These are phyloP conservation scores for Mariannaea sp. DNA, from an alignment of 2,329 filamentous ascomycete species.

Conservation along the genomic window DNA sequence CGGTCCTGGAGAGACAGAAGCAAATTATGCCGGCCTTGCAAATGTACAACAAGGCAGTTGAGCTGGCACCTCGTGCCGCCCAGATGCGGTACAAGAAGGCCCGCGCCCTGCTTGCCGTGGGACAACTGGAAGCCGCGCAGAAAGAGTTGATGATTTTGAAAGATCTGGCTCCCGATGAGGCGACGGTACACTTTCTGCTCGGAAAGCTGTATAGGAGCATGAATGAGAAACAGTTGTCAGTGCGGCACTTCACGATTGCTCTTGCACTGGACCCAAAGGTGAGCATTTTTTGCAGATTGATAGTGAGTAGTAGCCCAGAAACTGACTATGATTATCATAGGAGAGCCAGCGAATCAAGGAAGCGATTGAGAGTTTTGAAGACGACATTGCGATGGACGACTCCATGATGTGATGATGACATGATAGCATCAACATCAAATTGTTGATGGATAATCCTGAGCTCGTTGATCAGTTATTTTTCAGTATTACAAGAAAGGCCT, in stretches of 20 bases:
- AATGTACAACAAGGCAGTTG: constrained; percentile 81
- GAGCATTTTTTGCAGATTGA: constrained; percentile 40
- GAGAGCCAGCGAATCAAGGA: constrained; percentile 94
- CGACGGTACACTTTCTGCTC: constrained; percentile 93
- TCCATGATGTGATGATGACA: constrained; percentile 57
- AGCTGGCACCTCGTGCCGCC: constrained; percentile 78
- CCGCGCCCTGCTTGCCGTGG: constrained; percentile 78
- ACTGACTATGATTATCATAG: constrained; percentile 51
- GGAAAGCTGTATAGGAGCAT: constrained; percentile 80
- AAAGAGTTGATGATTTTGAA: constrained; percentile 86
- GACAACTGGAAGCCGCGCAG: constrained; percentile 72
- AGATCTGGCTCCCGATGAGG: constrained; percentile 90
- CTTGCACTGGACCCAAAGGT: constrained; percentile 97
- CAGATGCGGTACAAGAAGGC: constrained; percentile 94
- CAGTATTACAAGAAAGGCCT: constrained; percentile 14
- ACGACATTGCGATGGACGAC: constrained; percentile 73
- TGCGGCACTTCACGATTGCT: constrained; percentile 92
- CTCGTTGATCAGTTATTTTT: constrained; percentile 29
- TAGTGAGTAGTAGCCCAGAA: neutral
- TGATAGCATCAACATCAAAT: constrained; percentile 45
- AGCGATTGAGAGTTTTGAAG: constrained; percentile 89
- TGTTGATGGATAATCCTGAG: constrained; percentile 29
- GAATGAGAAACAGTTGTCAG: constrained; percentile 76
- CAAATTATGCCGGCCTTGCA: constrained; percentile 77
- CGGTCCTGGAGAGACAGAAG: constrained; percentile 86